phyloP scores from a whole-genome alignment of 2,329 filamentous ascomycete species.

The Aspergillus luchuensis region DNA sequence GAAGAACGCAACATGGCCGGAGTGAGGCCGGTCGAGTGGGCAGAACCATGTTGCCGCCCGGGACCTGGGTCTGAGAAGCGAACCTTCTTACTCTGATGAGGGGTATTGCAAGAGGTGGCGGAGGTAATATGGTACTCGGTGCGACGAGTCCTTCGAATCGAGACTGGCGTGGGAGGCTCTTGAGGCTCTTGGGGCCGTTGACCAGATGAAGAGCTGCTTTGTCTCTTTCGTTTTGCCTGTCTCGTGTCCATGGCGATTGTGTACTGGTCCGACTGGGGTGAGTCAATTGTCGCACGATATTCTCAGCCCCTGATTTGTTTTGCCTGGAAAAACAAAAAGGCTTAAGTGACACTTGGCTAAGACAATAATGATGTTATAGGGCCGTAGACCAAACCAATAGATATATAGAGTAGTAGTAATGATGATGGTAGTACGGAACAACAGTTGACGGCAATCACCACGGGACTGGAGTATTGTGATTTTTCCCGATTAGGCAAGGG shows the following conservation, averaged over 20 bases:
- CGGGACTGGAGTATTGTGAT: constrained; percentile 13
- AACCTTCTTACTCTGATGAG: constrained; percentile 44
- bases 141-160: constrained; percentile 7
- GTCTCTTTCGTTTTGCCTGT: constrained; percentile 30
- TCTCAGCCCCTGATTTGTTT: neutral
- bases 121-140: neutral
- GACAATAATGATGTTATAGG: neutral
- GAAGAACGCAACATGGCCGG: constrained; percentile 46
- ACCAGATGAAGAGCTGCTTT: constrained; percentile 23
- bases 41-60: constrained; percentile 22
- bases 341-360: neutral
- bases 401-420: neutral
- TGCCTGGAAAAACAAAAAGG: neutral
- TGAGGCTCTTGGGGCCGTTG: neutral
- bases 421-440: neutral
- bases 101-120: constrained; percentile 25
- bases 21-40: constrained; percentile 47
- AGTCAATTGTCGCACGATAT: neutral
- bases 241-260: constrained; percentile 28
- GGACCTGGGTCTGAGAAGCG: constrained; percentile 50
- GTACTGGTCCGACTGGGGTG: neutral
- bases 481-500: constrained; percentile 10
- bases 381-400: neutral
- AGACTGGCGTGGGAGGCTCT: constrained; percentile 10
- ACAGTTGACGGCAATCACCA: neutral